Evolutionary conservation across 2,329 filamentous ascomycete species (phyloP).

Genomic region (Aspergillus quadricinctus): DNA sequence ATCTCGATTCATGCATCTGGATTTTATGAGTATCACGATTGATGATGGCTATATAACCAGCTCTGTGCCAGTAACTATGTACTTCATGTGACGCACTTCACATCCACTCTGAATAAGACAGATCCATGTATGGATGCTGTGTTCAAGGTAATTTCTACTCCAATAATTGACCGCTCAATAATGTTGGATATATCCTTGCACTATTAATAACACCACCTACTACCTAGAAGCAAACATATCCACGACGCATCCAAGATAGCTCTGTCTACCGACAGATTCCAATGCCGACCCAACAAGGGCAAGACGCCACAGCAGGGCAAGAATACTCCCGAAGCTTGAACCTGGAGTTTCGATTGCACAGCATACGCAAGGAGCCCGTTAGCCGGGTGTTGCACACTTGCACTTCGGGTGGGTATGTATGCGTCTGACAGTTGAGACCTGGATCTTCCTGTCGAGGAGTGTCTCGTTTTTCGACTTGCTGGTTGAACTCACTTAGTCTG

Average conservation of each 20-base stretch:
- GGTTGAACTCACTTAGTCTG: too few relatives aligned
- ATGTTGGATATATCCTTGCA: not conserved
- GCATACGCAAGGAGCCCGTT: constrained; percentile 14
- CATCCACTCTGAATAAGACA: too few relatives aligned
- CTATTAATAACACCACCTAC: not conserved
- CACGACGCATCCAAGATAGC: not conserved
- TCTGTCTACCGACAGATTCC: not conserved
- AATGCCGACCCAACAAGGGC: not conserved
- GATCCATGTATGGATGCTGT: too few relatives aligned
- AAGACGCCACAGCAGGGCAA: not conserved
- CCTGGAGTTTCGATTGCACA: not conserved
- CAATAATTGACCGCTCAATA: not conserved
- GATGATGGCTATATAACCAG: not conserved
- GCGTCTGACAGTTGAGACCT: constrained; percentile 2
- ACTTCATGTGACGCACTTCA: not conserved
- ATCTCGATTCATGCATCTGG: not conserved
- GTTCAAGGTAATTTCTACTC: not conserved
- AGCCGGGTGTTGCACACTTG: not conserved
- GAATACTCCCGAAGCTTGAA: not conserved
- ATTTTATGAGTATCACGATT: not conserved
- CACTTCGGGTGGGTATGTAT: constrained; percentile 5
- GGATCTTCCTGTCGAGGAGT: not conserved
- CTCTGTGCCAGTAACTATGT: not conserved
- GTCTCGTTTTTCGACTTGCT: not conserved
- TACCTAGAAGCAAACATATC: not conserved